Conservation (phyloP, 108 stramenopile species). For the Nannochloropsis gaditana region DNA sequence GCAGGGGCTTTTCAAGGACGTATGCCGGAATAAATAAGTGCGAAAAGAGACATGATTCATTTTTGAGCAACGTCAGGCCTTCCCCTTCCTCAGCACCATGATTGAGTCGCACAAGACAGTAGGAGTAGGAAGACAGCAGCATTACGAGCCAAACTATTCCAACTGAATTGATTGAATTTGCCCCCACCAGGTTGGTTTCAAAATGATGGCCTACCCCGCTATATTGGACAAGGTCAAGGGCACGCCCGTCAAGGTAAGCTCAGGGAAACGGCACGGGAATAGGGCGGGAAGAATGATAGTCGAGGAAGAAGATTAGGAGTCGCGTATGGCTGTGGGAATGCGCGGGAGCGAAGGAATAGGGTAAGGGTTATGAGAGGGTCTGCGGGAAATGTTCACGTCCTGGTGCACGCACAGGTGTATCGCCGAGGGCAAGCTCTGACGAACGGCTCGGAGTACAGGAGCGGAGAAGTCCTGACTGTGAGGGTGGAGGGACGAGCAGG, state of each 20-base stretch:
- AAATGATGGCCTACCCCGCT: slow-evolving; percentile 4
- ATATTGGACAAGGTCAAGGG: not conserved
- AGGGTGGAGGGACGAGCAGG: not conserved
- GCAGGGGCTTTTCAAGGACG: too few relatives aligned
- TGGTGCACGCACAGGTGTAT: not conserved
- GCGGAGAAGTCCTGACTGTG: not conserved
- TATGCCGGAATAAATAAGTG: too few relatives aligned
- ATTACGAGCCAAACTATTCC: not conserved
- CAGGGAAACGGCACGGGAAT: not conserved
- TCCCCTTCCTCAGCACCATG: too few relatives aligned
- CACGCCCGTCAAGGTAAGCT: not conserved
- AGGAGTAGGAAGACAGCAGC: not conserved
- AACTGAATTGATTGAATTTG: not conserved
- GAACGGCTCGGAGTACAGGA: not conserved
- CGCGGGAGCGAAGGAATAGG: too few relatives aligned
- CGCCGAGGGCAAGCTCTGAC: not conserved
- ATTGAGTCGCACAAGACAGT: too few relatives aligned
- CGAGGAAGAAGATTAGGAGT: not conserved
- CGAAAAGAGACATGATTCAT: too few relatives aligned
- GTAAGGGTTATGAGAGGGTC: too few relatives aligned
- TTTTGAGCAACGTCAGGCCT: too few relatives aligned
- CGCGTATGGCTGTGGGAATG: too few relatives aligned
- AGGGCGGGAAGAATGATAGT: not conserved
- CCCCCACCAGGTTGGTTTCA: not conserved
- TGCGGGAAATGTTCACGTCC: not conserved